Evolutionary conservation across 441 rosid genomes (phyloP), one percentile per base, ranked within the genome.

Genomic region (Kokia cookei): DNA sequence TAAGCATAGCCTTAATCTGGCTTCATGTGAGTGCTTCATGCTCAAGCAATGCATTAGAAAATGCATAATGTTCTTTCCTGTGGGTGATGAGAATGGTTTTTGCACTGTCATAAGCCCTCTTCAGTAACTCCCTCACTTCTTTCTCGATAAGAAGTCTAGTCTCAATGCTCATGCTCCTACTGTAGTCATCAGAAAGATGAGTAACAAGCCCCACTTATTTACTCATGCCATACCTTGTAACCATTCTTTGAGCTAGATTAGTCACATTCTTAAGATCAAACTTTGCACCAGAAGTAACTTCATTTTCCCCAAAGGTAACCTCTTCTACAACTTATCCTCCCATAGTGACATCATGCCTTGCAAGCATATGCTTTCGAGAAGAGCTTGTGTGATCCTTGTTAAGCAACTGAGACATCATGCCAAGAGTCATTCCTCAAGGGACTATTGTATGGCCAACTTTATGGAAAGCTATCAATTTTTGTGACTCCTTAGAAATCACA

Each of bases 381-480:
- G 83, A 76, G 71, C 90, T 89, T 0, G 88, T 89, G 82, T 91
- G 78, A 64, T 95, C 97, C 27, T 91, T 12, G 17, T 54, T 94
- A 0, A 97, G 98, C 83, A 95, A 81, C 65, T 90, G 97, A 64
- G 98, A 47, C 55, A 95, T 98, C 98, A 93, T 89, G 63, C 98
- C 97, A 60, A 93, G 94, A 71, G 98, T 72, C 95, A 86, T 89
- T 47, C 98, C 97, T 58, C 97, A 89, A 14, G 97, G 98, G 76
- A 96, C 93, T 51, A 96, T 91, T 26, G 99, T 96, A 82, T 92
- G 99, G 9, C 98, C 98, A 59, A 90, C 96, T 87, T 93, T 98
- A 67, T 96, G 98, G 80, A 86, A 93, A 55, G 99, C 97, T 19
- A 97, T 93, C 42, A 83, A 75, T 76, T 68, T 89, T 14, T 93